phyloP scores from a whole-genome alignment of 192 early-diverging fungal genomes.

The Lobosporangium transversale region DNA sequence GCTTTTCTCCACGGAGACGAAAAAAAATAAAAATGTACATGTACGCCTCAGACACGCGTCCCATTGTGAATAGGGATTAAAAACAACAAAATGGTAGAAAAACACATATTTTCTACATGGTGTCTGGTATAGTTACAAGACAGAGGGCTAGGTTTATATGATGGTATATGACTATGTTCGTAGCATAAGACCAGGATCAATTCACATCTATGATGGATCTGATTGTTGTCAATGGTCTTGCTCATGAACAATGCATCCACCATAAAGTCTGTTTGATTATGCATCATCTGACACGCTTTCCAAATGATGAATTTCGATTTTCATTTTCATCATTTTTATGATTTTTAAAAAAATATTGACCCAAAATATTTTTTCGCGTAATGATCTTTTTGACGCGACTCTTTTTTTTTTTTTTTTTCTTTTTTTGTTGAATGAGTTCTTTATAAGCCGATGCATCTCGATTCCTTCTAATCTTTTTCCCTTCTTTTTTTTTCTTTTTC shows the following conservation, averaged over 20 bases:
- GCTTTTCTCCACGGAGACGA: too few relatives aligned
- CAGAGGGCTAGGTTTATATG: too few relatives aligned
- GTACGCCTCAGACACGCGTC: too few relatives aligned
- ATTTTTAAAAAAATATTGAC: neutral
- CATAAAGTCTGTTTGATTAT: neutral
- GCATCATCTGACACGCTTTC: slow-evolving; percentile 10
- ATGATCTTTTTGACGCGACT: neutral
- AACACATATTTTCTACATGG: too few relatives aligned
- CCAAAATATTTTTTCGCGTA: neutral
- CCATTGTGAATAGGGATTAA: too few relatives aligned
- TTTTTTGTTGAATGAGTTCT: neutral
- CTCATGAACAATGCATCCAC: neutral
- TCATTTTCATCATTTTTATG: neutral
- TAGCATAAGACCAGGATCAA: too few relatives aligned
- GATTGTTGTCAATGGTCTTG: neutral
- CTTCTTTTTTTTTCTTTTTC: slow-evolving; percentile 12
- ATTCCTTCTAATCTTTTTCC: slow-evolving; percentile 32
- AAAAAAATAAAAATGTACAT: too few relatives aligned
- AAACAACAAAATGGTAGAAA: too few relatives aligned
- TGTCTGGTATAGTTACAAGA: too few relatives aligned
- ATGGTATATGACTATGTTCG: too few relatives aligned
- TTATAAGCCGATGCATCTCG: slow-evolving; percentile 23
- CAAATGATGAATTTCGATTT: neutral
- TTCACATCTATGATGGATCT: slow-evolving; percentile 13
- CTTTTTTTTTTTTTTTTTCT: too few relatives aligned